These are phyloP conservation scores for Asterochloris erici DNA, from an alignment of 139 green algal species.

Conservation along the genomic window DNA sequence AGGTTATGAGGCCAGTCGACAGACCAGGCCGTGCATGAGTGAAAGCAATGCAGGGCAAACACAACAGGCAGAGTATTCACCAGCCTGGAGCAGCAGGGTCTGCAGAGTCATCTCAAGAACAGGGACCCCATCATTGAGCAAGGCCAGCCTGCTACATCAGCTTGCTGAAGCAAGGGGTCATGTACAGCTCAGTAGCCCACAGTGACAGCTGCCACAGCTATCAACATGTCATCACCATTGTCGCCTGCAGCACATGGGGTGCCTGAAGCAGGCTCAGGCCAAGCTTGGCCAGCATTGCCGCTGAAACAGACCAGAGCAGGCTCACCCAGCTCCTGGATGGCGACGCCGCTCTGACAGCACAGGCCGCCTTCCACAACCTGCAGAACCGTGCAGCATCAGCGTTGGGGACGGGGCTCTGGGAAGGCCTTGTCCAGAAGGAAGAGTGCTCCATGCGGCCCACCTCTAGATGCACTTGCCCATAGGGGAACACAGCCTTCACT, in stretches of 20 bases:
- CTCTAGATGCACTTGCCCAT: slow-evolving; percentile 31
- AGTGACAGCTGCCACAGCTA: slow-evolving; percentile 37
- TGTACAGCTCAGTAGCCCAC: slow-evolving; percentile 33
- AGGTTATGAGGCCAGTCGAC: too few relatives aligned
- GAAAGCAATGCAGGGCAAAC: too few relatives aligned
- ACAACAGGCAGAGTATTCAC: too few relatives aligned
- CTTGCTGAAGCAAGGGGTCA: neutral
- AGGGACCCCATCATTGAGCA: too few relatives aligned
- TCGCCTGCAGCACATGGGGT: slow-evolving; percentile 25
- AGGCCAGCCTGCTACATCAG: too few relatives aligned
- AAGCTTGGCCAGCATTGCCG: neutral
- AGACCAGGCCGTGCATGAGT: too few relatives aligned
- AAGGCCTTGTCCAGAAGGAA: neutral
- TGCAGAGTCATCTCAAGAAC: too few relatives aligned
- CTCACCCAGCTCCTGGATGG: slow-evolving; percentile 25
- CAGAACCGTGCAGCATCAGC: neutral
- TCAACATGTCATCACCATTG: slow-evolving; percentile 38
- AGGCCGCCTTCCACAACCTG: slow-evolving; percentile 35
- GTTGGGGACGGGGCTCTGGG: neutral
- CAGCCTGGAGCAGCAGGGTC: too few relatives aligned
- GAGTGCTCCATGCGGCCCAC: neutral
- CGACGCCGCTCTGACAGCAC: slow-evolving; percentile 20
- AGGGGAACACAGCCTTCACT: slow-evolving; percentile 38
- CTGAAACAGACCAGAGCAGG: neutral
- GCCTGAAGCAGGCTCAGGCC: neutral